Percentiles rank a stretch among this genome's conserved stretches.
Evolutionary conservation across 371 early-diverging fungal species (phyloP).

Genomic region (Rhizopus sp.): DNA sequence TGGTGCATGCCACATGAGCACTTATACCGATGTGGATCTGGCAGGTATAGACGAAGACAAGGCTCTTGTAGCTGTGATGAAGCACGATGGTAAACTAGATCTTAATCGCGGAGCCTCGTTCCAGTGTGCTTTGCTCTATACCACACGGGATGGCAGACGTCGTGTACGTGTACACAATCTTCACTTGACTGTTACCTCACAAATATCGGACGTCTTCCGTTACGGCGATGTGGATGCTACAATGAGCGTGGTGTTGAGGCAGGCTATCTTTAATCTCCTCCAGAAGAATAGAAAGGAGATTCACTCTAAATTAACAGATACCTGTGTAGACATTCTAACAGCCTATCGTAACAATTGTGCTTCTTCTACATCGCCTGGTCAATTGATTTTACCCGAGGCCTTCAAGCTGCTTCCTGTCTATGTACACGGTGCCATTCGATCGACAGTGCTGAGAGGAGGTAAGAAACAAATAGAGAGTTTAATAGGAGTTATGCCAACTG

Average conservation of each 20-base stretch:
- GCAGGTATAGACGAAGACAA: slow-evolving; percentile 91
- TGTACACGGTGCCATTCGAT: slow-evolving; percentile 80
- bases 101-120: slow-evolving; percentile 81
- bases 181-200: slow-evolving; percentile 75
- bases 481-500: not conserved
- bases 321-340: slow-evolving; percentile 86
- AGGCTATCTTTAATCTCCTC: slow-evolving; percentile 76
- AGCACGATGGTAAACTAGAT: slow-evolving; percentile 92
- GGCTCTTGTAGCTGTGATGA: slow-evolving; percentile 82
- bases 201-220: slow-evolving; percentile 87
- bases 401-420: slow-evolving; percentile 95
- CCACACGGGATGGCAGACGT: slow-evolving; percentile 84
- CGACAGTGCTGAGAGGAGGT: slow-evolving; percentile 75
- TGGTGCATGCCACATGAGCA: slow-evolving; percentile 95
- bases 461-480: slow-evolving; percentile 7
- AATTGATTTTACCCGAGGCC: slow-evolving; percentile 95
- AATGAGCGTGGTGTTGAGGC: slow-evolving; percentile 80
- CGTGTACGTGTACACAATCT: slow-evolving; percentile 91
- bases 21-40: slow-evolving; percentile 90
- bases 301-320: slow-evolving; percentile 83
- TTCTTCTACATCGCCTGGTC: slow-evolving; percentile 85
- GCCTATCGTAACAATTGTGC: slow-evolving; percentile 95
- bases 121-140: slow-evolving; percentile 93
- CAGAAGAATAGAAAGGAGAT: slow-evolving; percentile 73
- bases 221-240: slow-evolving; percentile 92